Percentiles rank a stretch among this genome's conserved stretches.
Evolutionary conservation across 116 monocot genomes (phyloP).

Genomic region (Phalaenopsis hybrid): DNA sequence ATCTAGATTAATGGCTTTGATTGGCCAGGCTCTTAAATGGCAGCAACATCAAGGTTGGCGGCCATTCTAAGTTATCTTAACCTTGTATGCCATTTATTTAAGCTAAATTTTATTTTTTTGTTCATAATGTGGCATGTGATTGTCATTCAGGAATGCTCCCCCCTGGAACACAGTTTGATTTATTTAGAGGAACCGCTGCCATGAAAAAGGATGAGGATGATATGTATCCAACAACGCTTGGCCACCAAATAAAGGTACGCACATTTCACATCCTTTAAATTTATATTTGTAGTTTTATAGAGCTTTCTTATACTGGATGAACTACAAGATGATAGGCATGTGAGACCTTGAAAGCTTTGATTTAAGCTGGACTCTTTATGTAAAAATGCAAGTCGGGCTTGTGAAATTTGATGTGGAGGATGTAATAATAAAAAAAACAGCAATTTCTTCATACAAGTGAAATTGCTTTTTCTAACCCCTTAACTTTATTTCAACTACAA

Average conservation of each 20-base stretch:
- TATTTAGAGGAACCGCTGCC: conserved; percentile 95
- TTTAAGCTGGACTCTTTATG: not conserved
- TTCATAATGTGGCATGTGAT: conserved; percentile 1
- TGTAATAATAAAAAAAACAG: not conserved
- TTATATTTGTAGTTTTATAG: not conserved
- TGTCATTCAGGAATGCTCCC: conserved; percentile 71
- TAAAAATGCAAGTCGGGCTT: not conserved
- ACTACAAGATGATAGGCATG: not conserved
- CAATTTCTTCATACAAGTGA: not conserved
- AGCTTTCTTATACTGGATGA: not conserved
- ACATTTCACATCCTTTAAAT: not conserved
- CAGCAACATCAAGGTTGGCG: conserved; percentile 91
- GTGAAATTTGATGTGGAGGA: not conserved
- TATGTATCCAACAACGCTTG: conserved; percentile 73
- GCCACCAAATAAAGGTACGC: conserved; percentile 72
- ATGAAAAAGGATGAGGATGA: conserved; percentile 99
- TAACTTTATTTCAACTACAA: no score
- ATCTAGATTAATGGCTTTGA: conserved; percentile 86
- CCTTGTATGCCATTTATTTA: not conserved
- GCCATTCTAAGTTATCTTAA: not conserved
- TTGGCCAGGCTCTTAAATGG: conserved; percentile 98
- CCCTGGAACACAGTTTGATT: conserved; percentile 95
- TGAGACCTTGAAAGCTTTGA: not conserved
- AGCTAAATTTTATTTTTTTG: not conserved
- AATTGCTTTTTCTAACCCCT: not conserved